Evolutionary conservation across 495 filamentous ascomycete genomes (phyloP).

Genomic region (Penicillium verhagenii): DNA sequence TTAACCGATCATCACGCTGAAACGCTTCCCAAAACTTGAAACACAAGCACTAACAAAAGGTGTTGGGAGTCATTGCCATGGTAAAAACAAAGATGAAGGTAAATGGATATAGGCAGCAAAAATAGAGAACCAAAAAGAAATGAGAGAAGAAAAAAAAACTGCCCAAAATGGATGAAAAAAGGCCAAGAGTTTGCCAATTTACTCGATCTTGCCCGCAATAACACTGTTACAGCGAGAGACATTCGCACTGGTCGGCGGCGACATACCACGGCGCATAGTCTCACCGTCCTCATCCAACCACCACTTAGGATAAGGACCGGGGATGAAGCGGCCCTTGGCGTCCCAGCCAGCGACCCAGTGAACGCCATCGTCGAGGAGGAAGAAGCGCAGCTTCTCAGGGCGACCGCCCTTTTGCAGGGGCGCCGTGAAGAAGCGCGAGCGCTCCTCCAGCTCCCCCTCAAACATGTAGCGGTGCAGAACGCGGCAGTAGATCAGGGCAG

Average conservation of each 20-base stretch:
- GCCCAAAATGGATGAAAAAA: no score
- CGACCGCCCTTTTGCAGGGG: slow-evolving; percentile 32
- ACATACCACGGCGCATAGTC: slow-evolving; percentile 39
- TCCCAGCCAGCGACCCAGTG: slow-evolving; percentile 49
- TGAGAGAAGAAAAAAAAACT: background rate
- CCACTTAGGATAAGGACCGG: slow-evolving; percentile 47
- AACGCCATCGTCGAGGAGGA: slow-evolving; percentile 43
- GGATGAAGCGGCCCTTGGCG: slow-evolving; percentile 42
- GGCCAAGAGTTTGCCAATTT: slow-evolving; percentile 2
- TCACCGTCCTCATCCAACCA: slow-evolving; percentile 37
- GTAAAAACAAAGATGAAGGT: background rate
- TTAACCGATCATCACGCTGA: slow-evolving; percentile 17
- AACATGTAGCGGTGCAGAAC: slow-evolving; percentile 50
- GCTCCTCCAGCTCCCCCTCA: slow-evolving; percentile 42
- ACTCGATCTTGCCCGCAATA: slow-evolving; percentile 32
- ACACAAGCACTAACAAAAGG: slow-evolving; percentile 10
- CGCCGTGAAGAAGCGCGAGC: slow-evolving; percentile 43
- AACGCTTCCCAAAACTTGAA: slow-evolving; percentile 22
- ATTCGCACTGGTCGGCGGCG: slow-evolving; percentile 40
- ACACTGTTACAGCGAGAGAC: slow-evolving; percentile 44
- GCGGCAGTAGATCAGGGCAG: slow-evolving; percentile 46
- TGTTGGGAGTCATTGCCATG: slow-evolving; percentile 1
- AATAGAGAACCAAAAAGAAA: background rate
- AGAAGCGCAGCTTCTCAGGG: slow-evolving; percentile 41
- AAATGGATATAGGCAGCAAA: background rate